Percentiles rank a stretch among this genome's conserved stretches.
phyloP scores from a whole-genome alignment of 2,329 filamentous ascomycete genomes.

The Sporothrix curviconia region DNA sequence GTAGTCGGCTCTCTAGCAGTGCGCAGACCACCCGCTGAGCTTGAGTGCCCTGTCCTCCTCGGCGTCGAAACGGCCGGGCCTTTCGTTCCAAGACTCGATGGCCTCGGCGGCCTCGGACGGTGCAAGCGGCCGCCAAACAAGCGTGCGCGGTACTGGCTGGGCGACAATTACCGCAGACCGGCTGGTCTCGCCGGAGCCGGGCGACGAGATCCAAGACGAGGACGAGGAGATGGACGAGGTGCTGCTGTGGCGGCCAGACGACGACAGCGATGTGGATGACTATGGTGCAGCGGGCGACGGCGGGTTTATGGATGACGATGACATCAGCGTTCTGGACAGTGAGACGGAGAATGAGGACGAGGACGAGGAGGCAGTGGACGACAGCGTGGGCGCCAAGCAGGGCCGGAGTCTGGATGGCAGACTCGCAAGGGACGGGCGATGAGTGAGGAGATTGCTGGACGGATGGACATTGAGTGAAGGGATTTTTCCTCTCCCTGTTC shows the following conservation, averaged over 20 bases:
- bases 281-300: conserved; percentile 40
- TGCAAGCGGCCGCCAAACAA: conserved; percentile 60
- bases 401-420: conserved; percentile 32
- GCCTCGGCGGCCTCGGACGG: conserved; percentile 17
- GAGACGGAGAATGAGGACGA: conserved; percentile 32
- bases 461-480: conserved; percentile 52
- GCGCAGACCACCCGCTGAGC: background rate
- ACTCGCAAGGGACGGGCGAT: conserved; percentile 44
- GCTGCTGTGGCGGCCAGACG: conserved; percentile 51
- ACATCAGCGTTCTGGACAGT: conserved; percentile 17
- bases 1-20: conserved; percentile 5
- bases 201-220: conserved; percentile 43
- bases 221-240: conserved; percentile 46
- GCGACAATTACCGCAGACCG: conserved; percentile 53
- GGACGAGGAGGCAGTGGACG: conserved; percentile 29
- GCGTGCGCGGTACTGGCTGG: conserved; percentile 83
- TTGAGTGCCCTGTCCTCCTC: conserved; percentile 7
- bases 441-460: conserved; percentile 56
- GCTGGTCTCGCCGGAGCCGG: conserved; percentile 36
- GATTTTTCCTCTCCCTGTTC: background rate
- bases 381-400: conserved; percentile 23
- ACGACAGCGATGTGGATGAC: conserved; percentile 50
- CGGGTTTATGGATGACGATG: conserved; percentile 39
- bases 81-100: conserved; percentile 20
- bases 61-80: conserved; percentile 23